A percentile compares a stretch with the other conserved stretches of the same genome.
Conservation (phyloP, 2,329 filamentous ascomycete species). For the Verticillium isaacii region DNA sequence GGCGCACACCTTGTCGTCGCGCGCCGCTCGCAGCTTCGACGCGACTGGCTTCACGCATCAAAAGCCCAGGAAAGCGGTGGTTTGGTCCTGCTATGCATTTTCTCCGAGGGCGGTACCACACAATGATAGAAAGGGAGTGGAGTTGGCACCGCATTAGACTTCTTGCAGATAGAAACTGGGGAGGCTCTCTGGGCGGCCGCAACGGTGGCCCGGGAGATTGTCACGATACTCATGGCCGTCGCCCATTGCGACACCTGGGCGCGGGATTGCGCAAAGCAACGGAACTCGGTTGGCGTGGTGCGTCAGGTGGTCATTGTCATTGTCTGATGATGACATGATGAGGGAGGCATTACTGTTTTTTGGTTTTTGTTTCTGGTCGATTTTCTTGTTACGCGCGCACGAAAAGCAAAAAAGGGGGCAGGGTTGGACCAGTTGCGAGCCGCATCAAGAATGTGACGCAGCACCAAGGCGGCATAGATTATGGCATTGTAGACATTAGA, state of each 20-base stretch:
- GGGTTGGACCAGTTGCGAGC: background rate
- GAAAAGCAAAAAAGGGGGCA: slow-evolving; percentile 3
- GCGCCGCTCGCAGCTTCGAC: background rate
- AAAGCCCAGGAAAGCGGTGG: slow-evolving; percentile 14
- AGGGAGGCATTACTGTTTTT: slow-evolving; percentile 7
- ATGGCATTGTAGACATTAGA: background rate
- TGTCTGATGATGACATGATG: slow-evolving; percentile 6
- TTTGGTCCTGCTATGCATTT: slow-evolving; percentile 15
- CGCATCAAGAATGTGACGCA: background rate
- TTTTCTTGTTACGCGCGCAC: background rate
- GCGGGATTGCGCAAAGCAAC: background rate
- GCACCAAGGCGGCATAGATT: background rate
- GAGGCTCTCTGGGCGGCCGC: slow-evolving; percentile 11
- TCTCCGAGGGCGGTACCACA: slow-evolving; percentile 14
- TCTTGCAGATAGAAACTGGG: slow-evolving; percentile 20
- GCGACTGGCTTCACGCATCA: slow-evolving; percentile 8
- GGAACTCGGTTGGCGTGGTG: slow-evolving; percentile 12
- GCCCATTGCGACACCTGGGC: slow-evolving; percentile 10
- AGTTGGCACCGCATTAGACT: slow-evolving; percentile 25
- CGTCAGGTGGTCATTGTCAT: slow-evolving; percentile 5
- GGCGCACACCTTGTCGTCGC: no score
- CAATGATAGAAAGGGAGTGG: slow-evolving; percentile 19
- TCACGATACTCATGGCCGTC: slow-evolving; percentile 15
- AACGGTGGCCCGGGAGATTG: slow-evolving; percentile 12
- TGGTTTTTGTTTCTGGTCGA: background rate